Base-by-base conservation (phyloP, 106 monocot species). In the Dendrobium nobile region DNA sequence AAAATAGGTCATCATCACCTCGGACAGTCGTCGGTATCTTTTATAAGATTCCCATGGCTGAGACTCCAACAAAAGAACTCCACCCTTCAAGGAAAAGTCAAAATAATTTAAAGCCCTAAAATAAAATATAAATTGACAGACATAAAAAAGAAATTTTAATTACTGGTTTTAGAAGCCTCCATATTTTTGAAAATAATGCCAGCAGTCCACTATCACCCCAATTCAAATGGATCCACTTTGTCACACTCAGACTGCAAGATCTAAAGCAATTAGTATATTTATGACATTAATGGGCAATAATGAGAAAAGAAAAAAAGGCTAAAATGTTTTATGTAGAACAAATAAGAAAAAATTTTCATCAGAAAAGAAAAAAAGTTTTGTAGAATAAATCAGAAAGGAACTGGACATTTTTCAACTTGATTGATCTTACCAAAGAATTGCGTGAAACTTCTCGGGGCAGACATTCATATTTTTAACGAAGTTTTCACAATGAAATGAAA, bases 151-250 rank as follows among this genome's bases (percentile, higher is more conserved):
- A 81, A 67, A n/a, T 72, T 18, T 48, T 47, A 81, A 67, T 41
- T 94, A 97, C 98, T 77, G 92, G 92, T 55, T 92, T 85, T 26
- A 99, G 90, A 85, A 92, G 85, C 72, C 80, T 99, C 98, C 98
- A 95, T 37, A 99, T 87, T 79, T 99, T 99, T 41, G 79, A 87
- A 82, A 99, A 99, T 78, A 99, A 88, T 65, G 86, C 89, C 81
- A 99, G 84, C 56, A 99, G 41, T 45, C 98, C 98, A 67, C 93
- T 92, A 83, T 99, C 98, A 48, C 95, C 91, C 95, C 98, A 94
- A 41, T 99, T 99, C 41, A 99, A 81, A 85, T 99, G 98, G 79
- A 99, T 87, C 98, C 98, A 99, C 76, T 99, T 99, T 82, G 98
- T 83, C n/a, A 99, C 89, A 81, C 98, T 99, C 77, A 99, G 84